Base-by-base conservation (phyloP, 108 stramenopile genomes). In the Mediolabrus comicus region DNA sequence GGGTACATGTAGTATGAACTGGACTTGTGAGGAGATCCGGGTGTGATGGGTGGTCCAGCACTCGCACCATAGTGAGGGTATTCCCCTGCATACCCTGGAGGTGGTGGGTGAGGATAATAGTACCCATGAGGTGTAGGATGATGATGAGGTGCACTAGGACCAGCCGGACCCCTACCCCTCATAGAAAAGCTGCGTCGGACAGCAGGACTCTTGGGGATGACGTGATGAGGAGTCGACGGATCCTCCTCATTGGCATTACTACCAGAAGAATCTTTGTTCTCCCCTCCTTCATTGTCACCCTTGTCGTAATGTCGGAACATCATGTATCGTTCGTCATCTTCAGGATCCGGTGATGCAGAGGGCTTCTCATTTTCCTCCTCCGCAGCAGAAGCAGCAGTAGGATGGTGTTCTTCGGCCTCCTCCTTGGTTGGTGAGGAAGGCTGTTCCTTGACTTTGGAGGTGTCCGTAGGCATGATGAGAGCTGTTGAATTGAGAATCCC, bases 291-390 rank as follows among this genome's bases (percentile, higher is more conserved):
- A 33, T 49, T 22, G 1, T 49, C 46, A 22, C 46, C 22, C 46
- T 22, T 43, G 41, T 43, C 46, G 46, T 49, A 49, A 49, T 49
- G 46, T 49, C n/a, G 14, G 46, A 49, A 49, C 46, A 49, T 49
- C 46, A 49, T 49, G 46, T 6, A 49, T 49, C 46, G 22, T 24
- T 49, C 46, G 46, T 49, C 46, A 49, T 49, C 46, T 49, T 49
- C 46, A 22, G 46, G 46, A 22, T 49, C 46, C 7, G 46, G 46
- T 8, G 46, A 49, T 6, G 46, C 5, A 22, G 46, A 49, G 46
- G 4, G 46, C 22, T 49, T 49, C 46, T n/a, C 22, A 22, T 49
- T 49, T 22, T n/a, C 22, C 8, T 49, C 4, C 22, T 49, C 19
- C 19, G 9, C 46, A 8, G 46, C 22, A 22, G 9, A 5, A 22